phyloP scores from a whole-genome alignment of 192 early-diverging fungal genomes.

The Mortierella claussenii region DNA sequence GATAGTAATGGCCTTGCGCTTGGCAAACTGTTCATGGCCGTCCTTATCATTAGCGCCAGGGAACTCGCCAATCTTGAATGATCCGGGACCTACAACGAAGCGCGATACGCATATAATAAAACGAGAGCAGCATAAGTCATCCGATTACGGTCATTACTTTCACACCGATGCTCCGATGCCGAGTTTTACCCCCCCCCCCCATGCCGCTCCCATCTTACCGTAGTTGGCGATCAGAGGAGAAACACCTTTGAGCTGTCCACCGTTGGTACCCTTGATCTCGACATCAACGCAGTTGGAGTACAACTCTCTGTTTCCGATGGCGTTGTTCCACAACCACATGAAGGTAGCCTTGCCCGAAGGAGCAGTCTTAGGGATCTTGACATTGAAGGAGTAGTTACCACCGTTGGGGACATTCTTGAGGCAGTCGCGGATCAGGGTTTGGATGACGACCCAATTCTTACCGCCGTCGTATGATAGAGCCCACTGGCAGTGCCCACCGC shows the following conservation, averaged over 20 bases:
- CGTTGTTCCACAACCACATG: constrained; percentile 77
- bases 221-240: constrained; percentile 55
- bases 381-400: constrained; percentile 27
- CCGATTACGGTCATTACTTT: no score
- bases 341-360: constrained; percentile 46
- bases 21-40: constrained; percentile 9
- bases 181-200: no score
- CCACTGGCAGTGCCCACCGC: constrained; percentile 80
- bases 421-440: constrained; percentile 60
- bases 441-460: constrained; percentile 69
- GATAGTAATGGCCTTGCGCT: constrained; percentile 40
- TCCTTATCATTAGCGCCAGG: constrained; percentile 53
- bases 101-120: no score
- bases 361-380: constrained; percentile 40
- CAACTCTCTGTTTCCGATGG: constrained; percentile 75
- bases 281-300: constrained; percentile 82
- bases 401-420: constrained; percentile 31
- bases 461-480: constrained; percentile 70
- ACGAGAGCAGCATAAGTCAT: no score
- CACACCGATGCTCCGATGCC: no score
- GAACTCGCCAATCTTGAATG: constrained; percentile 51
- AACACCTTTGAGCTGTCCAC: constrained; percentile 51
- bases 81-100: no score
- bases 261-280: constrained; percentile 57
- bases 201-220: no score